Base-by-base conservation (phyloP, 495 filamentous ascomycete genomes). In the Penicillium silybi region DNA sequence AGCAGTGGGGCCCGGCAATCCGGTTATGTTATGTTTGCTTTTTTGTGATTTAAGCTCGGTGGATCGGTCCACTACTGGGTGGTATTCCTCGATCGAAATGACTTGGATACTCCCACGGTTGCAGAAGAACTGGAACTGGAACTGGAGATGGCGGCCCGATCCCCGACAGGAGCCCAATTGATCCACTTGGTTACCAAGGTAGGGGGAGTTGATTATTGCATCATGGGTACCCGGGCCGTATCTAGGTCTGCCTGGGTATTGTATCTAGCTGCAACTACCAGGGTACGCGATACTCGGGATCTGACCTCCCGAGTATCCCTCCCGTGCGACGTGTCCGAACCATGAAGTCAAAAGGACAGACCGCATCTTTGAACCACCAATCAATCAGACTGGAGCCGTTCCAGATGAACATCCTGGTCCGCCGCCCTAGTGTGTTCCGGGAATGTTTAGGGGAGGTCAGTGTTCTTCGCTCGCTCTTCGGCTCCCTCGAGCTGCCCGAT, bases 321-420 rank as follows among this genome's bases (percentile, higher is more conserved):
- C 39, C 39, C 17, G 41, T 50, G 44, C 45, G 46, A 54, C 52
- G 52, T 54, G 52, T 54, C 45, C 37, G 32, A 39, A 23, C 26
- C 26, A 29, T 46, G 52, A 49, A 52, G 50, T 59, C 52, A 50
- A 48, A 23, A 0, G n/a, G 44, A 40, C 57, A 56, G 57, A 59
- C 57, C 57, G 57, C 57, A 59, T 59, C 27, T 56, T 59, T 58
- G 35, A n/a, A 17, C 22, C 16, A 26, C 57, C 52, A 56, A 59
- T 58, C 39, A 44, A 20, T 35, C 19, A 34, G 8, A 35, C n/a
- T 32, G 9, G 47, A 3, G 38, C 23, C 16, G 18, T 49, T 13
- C 29, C 9, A 10, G 29, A 32, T 6, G 22, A 23, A 23, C 22
- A 23, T 23, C 22, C 22, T 6, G 22, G 22, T 23, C 22, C n/a